A percentile compares a stretch with the other conserved stretches of the same genome.
Evolutionary conservation across 768 basidiomycete species (phyloP).

Genomic region (Leccinum subgranulosum): DNA sequence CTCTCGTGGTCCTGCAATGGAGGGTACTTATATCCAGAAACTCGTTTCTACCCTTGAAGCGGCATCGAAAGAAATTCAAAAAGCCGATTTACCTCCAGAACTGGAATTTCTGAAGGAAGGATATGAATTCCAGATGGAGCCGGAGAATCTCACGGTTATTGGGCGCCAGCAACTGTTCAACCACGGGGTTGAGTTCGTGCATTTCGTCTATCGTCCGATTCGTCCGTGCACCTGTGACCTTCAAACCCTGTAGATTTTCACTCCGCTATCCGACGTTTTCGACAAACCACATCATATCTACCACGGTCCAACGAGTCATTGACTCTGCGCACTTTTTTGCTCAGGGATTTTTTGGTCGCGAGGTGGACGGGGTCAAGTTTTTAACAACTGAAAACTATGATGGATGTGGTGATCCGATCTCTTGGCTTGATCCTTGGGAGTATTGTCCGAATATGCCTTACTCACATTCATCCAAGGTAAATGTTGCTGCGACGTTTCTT

Average conservation of each 20-base stretch:
- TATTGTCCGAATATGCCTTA: slow-evolving; percentile 27
- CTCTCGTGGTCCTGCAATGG: slow-evolving; percentile 33
- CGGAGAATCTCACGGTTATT: slow-evolving; percentile 34
- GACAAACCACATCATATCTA: slow-evolving; percentile 14
- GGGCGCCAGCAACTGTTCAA: slow-evolving; percentile 39
- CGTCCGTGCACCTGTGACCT: not conserved
- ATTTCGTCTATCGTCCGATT: not conserved
- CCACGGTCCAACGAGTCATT: slow-evolving; percentile 24
- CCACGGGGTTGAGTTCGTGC: slow-evolving; percentile 37
- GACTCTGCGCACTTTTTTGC: slow-evolving; percentile 42
- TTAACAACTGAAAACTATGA: slow-evolving; percentile 31
- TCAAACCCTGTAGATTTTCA: slow-evolving; percentile 11
- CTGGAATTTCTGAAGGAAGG: slow-evolving; percentile 38
- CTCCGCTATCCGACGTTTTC: slow-evolving; percentile 19
- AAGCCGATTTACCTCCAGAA: slow-evolving; percentile 29
- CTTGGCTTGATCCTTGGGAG: slow-evolving; percentile 40
- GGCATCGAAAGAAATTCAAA: slow-evolving; percentile 20
- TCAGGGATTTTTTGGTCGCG: slow-evolving; percentile 37
- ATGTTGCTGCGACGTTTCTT: not conserved
- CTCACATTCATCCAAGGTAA: not conserved
- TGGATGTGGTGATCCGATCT: slow-evolving; percentile 24
- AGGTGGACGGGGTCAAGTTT: slow-evolving; percentile 22
- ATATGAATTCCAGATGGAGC: slow-evolving; percentile 32
- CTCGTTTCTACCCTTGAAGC: slow-evolving; percentile 32
- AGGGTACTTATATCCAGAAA: slow-evolving; percentile 27